A percentile compares a stretch with the other conserved stretches of the same genome.
These are phyloP conservation scores for Fusarium sp. DNA, from an alignment of 2,329 filamentous ascomycete species.

Conservation along the genomic window DNA sequence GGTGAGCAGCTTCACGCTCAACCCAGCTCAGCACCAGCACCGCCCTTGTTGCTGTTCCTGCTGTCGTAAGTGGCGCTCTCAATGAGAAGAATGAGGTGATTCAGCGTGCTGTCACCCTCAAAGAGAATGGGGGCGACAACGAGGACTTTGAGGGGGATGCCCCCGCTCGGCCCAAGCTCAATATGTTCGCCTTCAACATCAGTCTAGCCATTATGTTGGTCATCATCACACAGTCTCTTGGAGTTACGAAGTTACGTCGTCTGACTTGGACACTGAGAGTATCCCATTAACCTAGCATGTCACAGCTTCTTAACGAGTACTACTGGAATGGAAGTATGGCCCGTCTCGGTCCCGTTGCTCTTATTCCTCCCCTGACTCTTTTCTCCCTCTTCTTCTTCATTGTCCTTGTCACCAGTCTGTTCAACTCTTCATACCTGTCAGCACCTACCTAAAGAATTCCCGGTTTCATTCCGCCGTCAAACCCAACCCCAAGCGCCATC, in stretches of 20 bases:
- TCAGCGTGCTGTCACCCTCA: conserved; percentile 35
- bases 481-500: conserved; percentile 47
- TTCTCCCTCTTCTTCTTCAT: conserved; percentile 37
- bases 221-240: conserved; percentile 25
- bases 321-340: conserved; percentile 7
- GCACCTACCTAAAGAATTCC: conserved; percentile 1
- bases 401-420: conserved; percentile 25
- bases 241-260: conserved; percentile 23
- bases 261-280: no score
- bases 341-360: conserved; percentile 6
- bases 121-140: conserved; percentile 38
- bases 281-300: not conserved
- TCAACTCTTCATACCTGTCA: conserved; percentile 28
- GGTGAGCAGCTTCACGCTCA: not conserved
- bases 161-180: conserved; percentile 27
- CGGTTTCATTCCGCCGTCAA: conserved; percentile 45
- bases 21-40: not conserved
- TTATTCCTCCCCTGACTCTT: conserved; percentile 1
- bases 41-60: not conserved
- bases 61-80: conserved; percentile 39
- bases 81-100: conserved; percentile 43
- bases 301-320: conserved; percentile 1
- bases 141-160: conserved; percentile 34
- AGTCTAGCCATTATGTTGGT: conserved; percentile 44
- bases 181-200: conserved; percentile 37